phyloP scores from a whole-genome alignment of 1,284 basidiomycete species.

The Puccinia brachypodii region DNA sequence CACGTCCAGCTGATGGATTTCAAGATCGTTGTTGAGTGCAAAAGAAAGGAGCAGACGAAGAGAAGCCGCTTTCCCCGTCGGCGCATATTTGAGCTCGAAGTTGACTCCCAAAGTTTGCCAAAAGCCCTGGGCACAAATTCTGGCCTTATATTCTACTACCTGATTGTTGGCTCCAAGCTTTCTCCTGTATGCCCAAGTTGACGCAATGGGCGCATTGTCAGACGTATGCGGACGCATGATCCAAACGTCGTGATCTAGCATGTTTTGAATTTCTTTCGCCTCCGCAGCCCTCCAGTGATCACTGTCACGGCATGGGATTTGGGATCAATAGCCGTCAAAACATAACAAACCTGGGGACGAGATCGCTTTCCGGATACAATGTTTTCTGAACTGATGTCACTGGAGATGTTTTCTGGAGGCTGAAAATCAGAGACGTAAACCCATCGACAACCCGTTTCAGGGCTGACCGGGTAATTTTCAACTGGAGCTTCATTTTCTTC shows the following conservation, averaged over 20 bases:
- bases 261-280: neutral
- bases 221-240: neutral
- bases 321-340: neutral
- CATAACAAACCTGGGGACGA: too few relatives aligned
- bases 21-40: neutral
- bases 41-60: neutral
- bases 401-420: too few relatives aligned
- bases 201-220: neutral
- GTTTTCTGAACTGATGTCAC: neutral
- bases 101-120: neutral
- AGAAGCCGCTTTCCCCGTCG: neutral
- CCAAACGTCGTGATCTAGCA: neutral
- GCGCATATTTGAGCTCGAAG: neutral
- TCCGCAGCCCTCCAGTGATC: neutral
- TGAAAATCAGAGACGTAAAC: neutral
- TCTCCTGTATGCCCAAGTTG: neutral
- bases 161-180: neutral
- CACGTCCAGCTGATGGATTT: slow-evolving; percentile 17
- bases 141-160: neutral
- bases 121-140: neutral
- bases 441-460: neutral
- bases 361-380: neutral
- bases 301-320: neutral
- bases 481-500: neutral
- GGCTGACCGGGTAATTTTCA: neutral